A percentile compares a stretch with the other conserved stretches of the same genome.
Evolutionary conservation across 2,329 filamentous ascomycete genomes (phyloP).

Genomic region (Claviceps maximensis): DNA sequence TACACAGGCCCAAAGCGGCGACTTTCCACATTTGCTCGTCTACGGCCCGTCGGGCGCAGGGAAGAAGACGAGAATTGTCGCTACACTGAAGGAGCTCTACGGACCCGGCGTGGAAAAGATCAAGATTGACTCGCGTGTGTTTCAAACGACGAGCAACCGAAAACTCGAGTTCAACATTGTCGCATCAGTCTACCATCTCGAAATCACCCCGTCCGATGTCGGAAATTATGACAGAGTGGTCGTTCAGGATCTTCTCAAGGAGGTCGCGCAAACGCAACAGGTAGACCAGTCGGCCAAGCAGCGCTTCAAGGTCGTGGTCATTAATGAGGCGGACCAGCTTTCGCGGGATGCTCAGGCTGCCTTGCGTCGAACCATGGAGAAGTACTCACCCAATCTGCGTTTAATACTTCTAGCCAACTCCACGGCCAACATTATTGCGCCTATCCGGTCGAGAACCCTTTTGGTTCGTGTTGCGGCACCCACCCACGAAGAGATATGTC

Average conservation of each 20-base stretch:
- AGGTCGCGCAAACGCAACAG: slow-evolving; percentile 97
- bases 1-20: slow-evolving; percentile 76
- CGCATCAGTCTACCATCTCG: slow-evolving; percentile 90
- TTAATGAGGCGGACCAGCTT: slow-evolving; percentile 95
- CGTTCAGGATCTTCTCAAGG: slow-evolving; percentile 87
- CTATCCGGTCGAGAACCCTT: slow-evolving; percentile 82
- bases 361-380: slow-evolving; percentile 92
- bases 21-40: slow-evolving; percentile 94
- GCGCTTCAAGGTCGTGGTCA: slow-evolving; percentile 95
- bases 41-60: slow-evolving; percentile 94
- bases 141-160: slow-evolving; percentile 88
- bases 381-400: slow-evolving; percentile 90
- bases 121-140: slow-evolving; percentile 95
- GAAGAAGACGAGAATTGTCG: slow-evolving; percentile 94
- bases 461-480: slow-evolving; percentile 87
- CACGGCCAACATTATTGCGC: slow-evolving; percentile 98
- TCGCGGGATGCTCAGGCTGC: slow-evolving; percentile 92
- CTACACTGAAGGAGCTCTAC: slow-evolving; percentile 88
- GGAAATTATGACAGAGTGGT: slow-evolving; percentile 95
- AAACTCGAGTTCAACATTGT: slow-evolving; percentile 99
- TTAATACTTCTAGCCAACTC: slow-evolving; percentile 89
- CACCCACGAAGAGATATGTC: slow-evolving; percentile 70
- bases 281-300: slow-evolving; percentile 88
- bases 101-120: slow-evolving; percentile 98
- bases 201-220: slow-evolving; percentile 95